phyloP scores from a whole-genome alignment of 305 asterid genomes.

The Coffea humblotiana region DNA sequence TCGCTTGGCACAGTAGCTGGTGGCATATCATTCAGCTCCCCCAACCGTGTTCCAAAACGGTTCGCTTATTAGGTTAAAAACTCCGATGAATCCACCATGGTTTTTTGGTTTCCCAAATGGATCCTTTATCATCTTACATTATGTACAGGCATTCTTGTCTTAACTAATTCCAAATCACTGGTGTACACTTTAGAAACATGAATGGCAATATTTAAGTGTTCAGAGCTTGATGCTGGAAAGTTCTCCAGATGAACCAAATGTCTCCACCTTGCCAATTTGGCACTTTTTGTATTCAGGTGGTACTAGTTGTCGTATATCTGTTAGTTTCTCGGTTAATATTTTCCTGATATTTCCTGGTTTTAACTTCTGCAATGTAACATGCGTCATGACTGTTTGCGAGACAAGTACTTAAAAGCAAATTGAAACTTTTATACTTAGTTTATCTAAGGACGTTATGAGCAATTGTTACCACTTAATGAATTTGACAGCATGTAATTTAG shows the following conservation, averaged over 20 bases:
- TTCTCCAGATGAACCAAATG: not conserved
- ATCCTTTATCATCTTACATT: not conserved
- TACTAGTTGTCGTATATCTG: not conserved
- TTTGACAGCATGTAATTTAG: not conserved
- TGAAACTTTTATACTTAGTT: not conserved
- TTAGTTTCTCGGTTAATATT: not conserved
- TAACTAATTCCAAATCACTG: not conserved
- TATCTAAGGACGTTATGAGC: not conserved
- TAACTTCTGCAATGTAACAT: not conserved
- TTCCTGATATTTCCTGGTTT: not conserved
- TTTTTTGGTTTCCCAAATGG: not conserved
- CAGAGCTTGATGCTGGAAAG: not conserved
- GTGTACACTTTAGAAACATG: not conserved
- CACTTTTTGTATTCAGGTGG: not conserved
- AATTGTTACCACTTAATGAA: not conserved
- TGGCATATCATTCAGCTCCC: too few species aligned
- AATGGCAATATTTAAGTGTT: not conserved
- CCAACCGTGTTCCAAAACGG: too few species aligned
- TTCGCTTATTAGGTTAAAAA: too few species aligned
- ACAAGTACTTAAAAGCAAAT: not conserved
- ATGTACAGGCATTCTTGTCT: not conserved
- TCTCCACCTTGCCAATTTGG: not conserved
- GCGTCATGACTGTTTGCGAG: not conserved
- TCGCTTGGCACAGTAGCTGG: too few species aligned
- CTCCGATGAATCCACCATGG: not conserved